Percentiles rank a stretch among this genome's conserved stretches.
Evolutionary conservation across 495 filamentous ascomycete species (phyloP).

Genomic region (Cudoniella acicularis): DNA sequence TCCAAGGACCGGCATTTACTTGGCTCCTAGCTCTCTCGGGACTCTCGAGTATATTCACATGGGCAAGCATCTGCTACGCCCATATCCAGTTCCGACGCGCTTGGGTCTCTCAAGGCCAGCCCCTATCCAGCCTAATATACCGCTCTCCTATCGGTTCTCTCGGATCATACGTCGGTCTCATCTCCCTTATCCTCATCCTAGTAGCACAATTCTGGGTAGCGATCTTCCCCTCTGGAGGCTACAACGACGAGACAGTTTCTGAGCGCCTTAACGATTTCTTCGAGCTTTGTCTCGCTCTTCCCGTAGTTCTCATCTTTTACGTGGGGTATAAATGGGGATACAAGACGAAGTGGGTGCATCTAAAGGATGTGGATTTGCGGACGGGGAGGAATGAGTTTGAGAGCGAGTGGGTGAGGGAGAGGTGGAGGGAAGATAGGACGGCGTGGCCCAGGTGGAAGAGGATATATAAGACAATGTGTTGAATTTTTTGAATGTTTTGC

Average conservation of each 20-base stretch:
- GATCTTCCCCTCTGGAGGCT: conserved; percentile 64
- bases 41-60: conserved; percentile 87
- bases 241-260: conserved; percentile 33
- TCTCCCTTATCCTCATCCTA: conserved; percentile 76
- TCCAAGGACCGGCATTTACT: conserved; percentile 63
- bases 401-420: conserved; percentile 64
- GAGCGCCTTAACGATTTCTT: conserved; percentile 67
- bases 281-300: conserved; percentile 69
- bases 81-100: conserved; percentile 91
- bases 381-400: conserved; percentile 88
- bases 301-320: conserved; percentile 74
- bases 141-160: conserved; percentile 71
- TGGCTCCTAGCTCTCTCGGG: conserved; percentile 93
- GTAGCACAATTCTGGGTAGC: conserved; percentile 93
- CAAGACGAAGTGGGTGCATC: conserved; percentile 61
- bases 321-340: conserved; percentile 73
- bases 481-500: not conserved
- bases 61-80: conserved; percentile 80
- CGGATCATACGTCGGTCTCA: conserved; percentile 81
- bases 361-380: conserved; percentile 74
- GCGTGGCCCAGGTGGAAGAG: conserved; percentile 88
- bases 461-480: conserved; percentile 48
- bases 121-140: conserved; percentile 76
- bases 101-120: conserved; percentile 70
- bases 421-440: conserved; percentile 60